These are phyloP conservation scores for Neoconidiobolus thromboides DNA, from an alignment of 371 early-diverging fungal genomes.

Conservation along the genomic window DNA sequence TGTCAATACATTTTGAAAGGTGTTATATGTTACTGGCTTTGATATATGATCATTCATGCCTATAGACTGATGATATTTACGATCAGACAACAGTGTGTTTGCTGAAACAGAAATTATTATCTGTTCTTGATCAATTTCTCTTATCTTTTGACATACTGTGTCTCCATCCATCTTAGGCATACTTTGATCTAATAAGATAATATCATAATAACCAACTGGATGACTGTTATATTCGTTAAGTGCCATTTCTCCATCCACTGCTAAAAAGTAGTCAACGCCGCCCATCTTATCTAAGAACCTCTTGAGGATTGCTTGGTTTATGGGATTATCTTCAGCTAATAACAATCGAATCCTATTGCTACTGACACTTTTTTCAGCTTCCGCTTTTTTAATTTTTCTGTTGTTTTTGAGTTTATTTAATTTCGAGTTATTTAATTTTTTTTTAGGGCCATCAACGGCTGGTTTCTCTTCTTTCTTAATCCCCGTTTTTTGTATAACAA, in stretches of 20 bases:
- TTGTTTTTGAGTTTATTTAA: not conserved
- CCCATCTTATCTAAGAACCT: not conserved
- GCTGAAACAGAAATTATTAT: conserved; percentile 1
- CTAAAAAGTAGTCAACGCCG: not conserved
- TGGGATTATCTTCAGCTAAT: not conserved
- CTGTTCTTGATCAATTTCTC: not conserved
- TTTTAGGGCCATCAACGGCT: too few relatives aligned
- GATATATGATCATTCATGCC: conserved; percentile 5
- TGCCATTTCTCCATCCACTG: not conserved
- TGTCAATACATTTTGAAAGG: not conserved
- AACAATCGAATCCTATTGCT: not conserved
- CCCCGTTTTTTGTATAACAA: not conserved
- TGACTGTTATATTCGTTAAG: not conserved
- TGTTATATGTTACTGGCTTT: not conserved
- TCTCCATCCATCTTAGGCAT: not conserved
- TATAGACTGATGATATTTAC: not conserved
- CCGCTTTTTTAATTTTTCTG: not conserved
- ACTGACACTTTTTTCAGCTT: not conserved
- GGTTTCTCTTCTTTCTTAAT: too few relatives aligned
- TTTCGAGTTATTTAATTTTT: not conserved
- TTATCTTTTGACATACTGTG: not conserved
- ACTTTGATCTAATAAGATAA: not conserved
- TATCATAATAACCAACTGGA: not conserved
- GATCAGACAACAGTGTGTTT: conserved; percentile 1
- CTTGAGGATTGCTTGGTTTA: not conserved